These are phyloP conservation scores for Trichoderma aggressivum DNA, from an alignment of 2,329 filamentous ascomycete species.

Conservation along the genomic window DNA sequence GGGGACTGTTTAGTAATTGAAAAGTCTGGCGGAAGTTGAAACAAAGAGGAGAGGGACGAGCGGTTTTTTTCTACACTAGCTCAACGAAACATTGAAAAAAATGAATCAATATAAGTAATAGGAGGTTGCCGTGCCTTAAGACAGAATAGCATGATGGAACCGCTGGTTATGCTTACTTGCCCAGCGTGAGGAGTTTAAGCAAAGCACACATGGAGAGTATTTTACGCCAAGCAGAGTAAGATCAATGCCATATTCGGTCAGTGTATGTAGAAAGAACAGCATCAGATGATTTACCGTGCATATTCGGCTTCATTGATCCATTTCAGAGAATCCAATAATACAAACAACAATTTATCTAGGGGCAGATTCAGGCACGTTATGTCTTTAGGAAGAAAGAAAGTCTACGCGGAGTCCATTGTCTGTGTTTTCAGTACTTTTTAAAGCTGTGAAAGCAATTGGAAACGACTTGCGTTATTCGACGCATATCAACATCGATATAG, in stretches of 20 bases:
- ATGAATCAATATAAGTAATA: background rate
- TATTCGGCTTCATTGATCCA: background rate
- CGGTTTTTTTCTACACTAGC: background rate
- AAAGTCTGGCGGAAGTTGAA: background rate
- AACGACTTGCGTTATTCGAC: background rate
- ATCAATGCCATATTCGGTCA: background rate
- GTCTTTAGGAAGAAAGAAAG: background rate
- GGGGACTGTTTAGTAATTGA: background rate
- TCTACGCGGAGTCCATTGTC: background rate
- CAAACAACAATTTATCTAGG: background rate
- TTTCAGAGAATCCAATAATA: background rate
- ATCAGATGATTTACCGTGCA: background rate
- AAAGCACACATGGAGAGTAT: background rate
- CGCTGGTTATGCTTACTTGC: background rate
- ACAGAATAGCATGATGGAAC: background rate
- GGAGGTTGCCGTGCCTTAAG: background rate
- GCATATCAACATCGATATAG: background rate
- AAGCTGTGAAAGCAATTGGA: background rate
- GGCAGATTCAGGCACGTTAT: background rate
- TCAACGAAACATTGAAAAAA: background rate
- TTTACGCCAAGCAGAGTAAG: background rate
- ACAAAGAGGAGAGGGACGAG: background rate
- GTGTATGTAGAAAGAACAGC: background rate
- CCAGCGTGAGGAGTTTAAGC: background rate
- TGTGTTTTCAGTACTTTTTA: background rate